Evolutionary conservation across 805 yeast genomes (phyloP), one percentile per base, ranked within the genome.

Genomic region (Wickerhamiella cacticola): DNA sequence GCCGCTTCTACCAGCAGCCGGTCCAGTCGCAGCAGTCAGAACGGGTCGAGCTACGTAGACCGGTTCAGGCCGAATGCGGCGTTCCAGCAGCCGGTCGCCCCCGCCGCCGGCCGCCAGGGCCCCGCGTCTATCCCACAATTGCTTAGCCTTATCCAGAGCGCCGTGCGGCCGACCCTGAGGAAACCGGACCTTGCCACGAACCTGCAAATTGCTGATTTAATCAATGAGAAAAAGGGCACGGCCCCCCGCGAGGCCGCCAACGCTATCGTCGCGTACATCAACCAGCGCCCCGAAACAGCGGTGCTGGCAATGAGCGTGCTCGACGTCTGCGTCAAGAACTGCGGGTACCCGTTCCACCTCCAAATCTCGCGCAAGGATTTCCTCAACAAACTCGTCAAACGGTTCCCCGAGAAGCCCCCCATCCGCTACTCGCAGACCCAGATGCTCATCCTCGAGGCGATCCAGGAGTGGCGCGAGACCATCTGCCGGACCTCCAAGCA

Each of bases 391-490:
- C 73, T 92, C 59, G 98, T 92, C 21, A 82, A 85, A 58, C 69
- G 85, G 62, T 92, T 92, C 67, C 97, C 97, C 1, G 96, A 88
- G 61, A 77, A 85, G 59, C 97, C 98, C 1, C 95, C 96, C 3
- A 67, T 80, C 52, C 76, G 88, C 33, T 86, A 83, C 65, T 72
- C 89, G 16, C 74, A 87, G 53, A 80, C 85, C 22, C 97, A 92
- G 63, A 72, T 86, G 61, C 71, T 87, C 56, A 78, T 89, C 53
- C 71, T 92, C 59, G 88, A 92, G 50, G 85, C 88, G 49, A 82
- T 92, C 59, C 95, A 89, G 65, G 97, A 92, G 64, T 92, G 99
- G 99, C 79, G 84, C 62, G 94, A 85, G 63, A 89, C 97, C 1
- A 78, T 92, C 48, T 89, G 96, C 65, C 79, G 80, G 58, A 86